These are phyloP conservation scores for Syncephalastrum monosporum DNA, from an alignment of 371 early-diverging fungal species.

Conservation along the genomic window DNA sequence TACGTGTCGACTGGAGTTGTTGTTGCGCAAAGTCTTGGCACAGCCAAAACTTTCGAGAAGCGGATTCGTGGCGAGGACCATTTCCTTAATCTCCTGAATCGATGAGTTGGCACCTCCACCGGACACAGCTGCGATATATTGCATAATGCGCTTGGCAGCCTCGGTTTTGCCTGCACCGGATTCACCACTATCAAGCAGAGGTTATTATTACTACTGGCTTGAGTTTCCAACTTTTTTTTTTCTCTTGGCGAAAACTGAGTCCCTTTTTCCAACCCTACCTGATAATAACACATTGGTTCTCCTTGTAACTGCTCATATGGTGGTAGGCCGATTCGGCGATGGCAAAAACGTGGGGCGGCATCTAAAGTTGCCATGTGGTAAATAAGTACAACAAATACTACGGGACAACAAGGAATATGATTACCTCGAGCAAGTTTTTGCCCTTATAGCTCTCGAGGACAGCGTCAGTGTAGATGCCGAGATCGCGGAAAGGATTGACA, in stretches of 20 bases:
- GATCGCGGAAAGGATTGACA: conserved; percentile 85
- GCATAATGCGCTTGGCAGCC: conserved; percentile 91
- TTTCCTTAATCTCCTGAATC: conserved; percentile 92
- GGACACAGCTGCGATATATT: conserved; percentile 96
- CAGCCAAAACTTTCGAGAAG: conserved; percentile 99
- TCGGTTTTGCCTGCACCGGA: conserved; percentile 94
- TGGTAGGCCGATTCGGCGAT: conserved; percentile 86
- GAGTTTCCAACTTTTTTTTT: conserved; percentile 24
- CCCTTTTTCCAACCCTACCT: conserved; percentile 27
- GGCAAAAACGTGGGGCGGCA: conserved; percentile 87
- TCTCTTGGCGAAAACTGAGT: too few relatives aligned
- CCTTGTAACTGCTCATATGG: conserved; percentile 95
- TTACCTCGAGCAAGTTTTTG: conserved; percentile 83
- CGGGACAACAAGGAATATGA: not conserved
- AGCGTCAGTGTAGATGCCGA: conserved; percentile 80
- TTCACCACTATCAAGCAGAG: conserved; percentile 66
- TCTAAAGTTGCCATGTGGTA: conserved; percentile 31
- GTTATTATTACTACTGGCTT: conserved; percentile 17
- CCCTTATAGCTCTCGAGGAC: conserved; percentile 74
- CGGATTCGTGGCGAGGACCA: conserved; percentile 96
- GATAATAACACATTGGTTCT: conserved; percentile 98
- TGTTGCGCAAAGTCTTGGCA: conserved; percentile 98
- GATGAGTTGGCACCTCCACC: conserved; percentile 71
- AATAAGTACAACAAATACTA: conserved; percentile 1
- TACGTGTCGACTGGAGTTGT: conserved; percentile 98